phyloP scores from a whole-genome alignment of 1,139 yeast genomes.

The Groenewaldozyma auringiensis region DNA sequence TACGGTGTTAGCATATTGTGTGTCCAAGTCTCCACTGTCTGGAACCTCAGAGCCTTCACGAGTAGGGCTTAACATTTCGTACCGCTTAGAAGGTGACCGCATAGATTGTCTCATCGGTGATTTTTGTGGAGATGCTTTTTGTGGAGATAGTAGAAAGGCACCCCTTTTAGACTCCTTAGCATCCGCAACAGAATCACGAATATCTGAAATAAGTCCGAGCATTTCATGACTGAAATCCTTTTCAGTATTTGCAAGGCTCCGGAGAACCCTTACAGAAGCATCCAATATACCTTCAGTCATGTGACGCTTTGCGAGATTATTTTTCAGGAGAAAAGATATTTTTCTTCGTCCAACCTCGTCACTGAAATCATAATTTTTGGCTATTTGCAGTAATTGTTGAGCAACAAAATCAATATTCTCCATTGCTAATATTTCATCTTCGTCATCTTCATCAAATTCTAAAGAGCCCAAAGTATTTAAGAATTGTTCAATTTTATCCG shows the following conservation, averaged over 20 bases:
- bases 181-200: constrained; percentile 62
- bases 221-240: constrained; percentile 78
- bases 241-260: constrained; percentile 67
- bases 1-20: constrained; percentile 34
- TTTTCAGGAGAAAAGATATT: constrained; percentile 64
- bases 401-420: constrained; percentile 64
- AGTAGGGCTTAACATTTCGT: not conserved
- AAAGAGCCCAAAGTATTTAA: constrained; percentile 41
- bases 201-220: constrained; percentile 79
- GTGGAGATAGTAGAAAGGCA: too few relatives aligned
- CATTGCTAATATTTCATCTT: constrained; percentile 15
- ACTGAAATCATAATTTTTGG: constrained; percentile 71
- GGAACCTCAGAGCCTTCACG: constrained; percentile 22
- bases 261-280: constrained; percentile 55
- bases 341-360: constrained; percentile 89
- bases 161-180: too few relatives aligned
- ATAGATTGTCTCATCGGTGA: too few relatives aligned
- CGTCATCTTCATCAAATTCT: constrained; percentile 30
- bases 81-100: too few relatives aligned
- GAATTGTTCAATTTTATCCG: constrained; percentile 50
- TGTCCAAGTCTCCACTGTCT: constrained; percentile 33
- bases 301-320: constrained; percentile 27
- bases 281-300: constrained; percentile 49
- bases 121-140: too few relatives aligned
- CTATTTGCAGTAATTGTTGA: constrained; percentile 61